phyloP scores from a whole-genome alignment of 2,329 filamentous ascomycete species.

The Penicillium sp. region DNA sequence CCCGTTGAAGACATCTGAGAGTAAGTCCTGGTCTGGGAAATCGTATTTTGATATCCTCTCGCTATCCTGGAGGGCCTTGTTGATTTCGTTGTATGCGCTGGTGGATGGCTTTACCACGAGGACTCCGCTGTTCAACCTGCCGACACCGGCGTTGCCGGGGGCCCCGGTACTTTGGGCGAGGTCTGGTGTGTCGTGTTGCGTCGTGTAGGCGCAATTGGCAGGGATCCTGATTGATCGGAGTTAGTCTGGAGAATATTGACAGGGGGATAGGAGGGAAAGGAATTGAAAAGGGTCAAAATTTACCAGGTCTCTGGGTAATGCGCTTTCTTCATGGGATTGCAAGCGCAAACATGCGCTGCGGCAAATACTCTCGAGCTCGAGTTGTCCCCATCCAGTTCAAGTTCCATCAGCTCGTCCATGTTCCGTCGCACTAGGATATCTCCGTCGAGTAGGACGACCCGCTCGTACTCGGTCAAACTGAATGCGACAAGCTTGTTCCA shows the following conservation, averaged over 20 bases:
- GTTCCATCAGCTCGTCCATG: slow-evolving; percentile 92
- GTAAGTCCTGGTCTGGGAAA: slow-evolving; percentile 61
- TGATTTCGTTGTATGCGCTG: too few relatives aligned
- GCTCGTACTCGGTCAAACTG: slow-evolving; percentile 73
- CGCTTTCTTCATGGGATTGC: slow-evolving; percentile 76
- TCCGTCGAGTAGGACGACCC: slow-evolving; percentile 82
- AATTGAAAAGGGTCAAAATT: too few relatives aligned
- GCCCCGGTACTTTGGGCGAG: slow-evolving; percentile 58
- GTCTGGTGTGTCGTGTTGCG: slow-evolving; percentile 46
- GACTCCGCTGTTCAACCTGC: slow-evolving; percentile 64
- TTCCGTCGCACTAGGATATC: slow-evolving; percentile 84
- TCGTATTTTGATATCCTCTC: slow-evolving; percentile 52
- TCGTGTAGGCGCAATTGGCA: slow-evolving; percentile 65
- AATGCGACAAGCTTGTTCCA: slow-evolving; percentile 88
- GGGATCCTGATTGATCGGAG: too few relatives aligned
- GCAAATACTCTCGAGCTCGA: slow-evolving; percentile 84
- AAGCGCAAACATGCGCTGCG: slow-evolving; percentile 81
- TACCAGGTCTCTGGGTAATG: slow-evolving; percentile 80
- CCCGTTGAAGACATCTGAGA: slow-evolving; percentile 58
- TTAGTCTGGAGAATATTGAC: too few relatives aligned
- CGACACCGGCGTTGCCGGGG: slow-evolving; percentile 54
- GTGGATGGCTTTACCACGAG: slow-evolving; percentile 53
- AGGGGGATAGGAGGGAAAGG: too few relatives aligned
- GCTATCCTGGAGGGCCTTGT: background rate
- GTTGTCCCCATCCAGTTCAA: slow-evolving; percentile 71